A percentile compares a stretch with the other conserved stretches of the same genome.
Conservation (phyloP, 306 rosid genomes). For the Herpetospermum pedunculosum region DNA sequence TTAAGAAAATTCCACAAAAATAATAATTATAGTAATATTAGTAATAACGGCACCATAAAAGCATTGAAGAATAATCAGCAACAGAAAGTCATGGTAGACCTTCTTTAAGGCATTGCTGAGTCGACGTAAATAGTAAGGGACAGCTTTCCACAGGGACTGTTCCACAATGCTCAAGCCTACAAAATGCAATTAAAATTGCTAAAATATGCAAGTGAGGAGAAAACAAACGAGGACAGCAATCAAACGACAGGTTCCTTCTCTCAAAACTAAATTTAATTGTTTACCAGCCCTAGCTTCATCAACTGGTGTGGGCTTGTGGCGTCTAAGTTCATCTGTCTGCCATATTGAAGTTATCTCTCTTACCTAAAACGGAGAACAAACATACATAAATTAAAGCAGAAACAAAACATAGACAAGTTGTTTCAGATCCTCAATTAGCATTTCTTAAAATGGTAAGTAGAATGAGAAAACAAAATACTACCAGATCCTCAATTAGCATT, state of each 20-base stretch:
- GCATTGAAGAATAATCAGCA: slow-evolving; percentile 13
- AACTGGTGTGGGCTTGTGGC: slow-evolving; percentile 84
- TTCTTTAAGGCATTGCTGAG: slow-evolving; percentile 92
- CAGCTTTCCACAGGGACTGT: slow-evolving; percentile 94
- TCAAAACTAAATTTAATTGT: slow-evolving; percentile 4
- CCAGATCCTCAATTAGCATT: slow-evolving; percentile 89
- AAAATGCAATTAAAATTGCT: not conserved
- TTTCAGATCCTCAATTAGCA: too few species aligned
- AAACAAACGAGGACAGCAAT: slow-evolving; percentile 1
- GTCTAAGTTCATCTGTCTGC: slow-evolving; percentile 97
- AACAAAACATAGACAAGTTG: not conserved
- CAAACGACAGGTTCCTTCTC: slow-evolving; percentile 8
- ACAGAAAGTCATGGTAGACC: slow-evolving; percentile 31
- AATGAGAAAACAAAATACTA: slow-evolving; percentile 24
- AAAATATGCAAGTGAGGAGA: not conserved
- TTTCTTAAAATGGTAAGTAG: slow-evolving; percentile 17
- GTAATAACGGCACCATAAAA: not conserved
- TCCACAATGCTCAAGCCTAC: slow-evolving; percentile 89
- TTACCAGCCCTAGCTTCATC: slow-evolving; percentile 97
- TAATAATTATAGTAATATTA: not conserved
- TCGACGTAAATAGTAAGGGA: slow-evolving; percentile 90
- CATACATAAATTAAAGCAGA: slow-evolving; percentile 3
- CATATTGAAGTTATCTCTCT: slow-evolving; percentile 93
- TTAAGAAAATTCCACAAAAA: not conserved
- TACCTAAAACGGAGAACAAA: slow-evolving; percentile 39